Evolutionary conservation across 768 basidiomycete genomes (phyloP), one percentile per base, ranked within the genome.

Genomic region (Trametes elegans): DNA sequence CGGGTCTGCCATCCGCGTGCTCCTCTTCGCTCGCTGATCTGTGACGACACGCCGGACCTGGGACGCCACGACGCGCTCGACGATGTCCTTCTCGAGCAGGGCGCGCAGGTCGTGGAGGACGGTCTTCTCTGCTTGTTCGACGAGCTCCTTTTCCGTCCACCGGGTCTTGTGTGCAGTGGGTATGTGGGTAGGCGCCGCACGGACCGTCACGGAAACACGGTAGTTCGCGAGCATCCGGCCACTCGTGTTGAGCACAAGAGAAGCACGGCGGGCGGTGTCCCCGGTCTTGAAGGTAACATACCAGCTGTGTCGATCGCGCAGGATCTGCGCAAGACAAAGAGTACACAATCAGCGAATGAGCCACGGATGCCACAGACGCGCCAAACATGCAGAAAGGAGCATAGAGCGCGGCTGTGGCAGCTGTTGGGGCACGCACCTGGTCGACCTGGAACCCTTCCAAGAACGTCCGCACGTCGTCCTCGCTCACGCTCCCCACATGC

Each of bases 281-380:
- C 75, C 66, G 4, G 82, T 80, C 18, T 73, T 65, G 67, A 97
- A 98, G 3, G 92, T 88, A 59, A 94, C 79, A 65, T 93, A 95
- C 77, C 90, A 87, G 9, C 85, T 88, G 2, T 73, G 70, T 46
- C 80, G 78, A 66, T 89, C 88, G 58, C 82, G 80, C 2, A 93
- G 73, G 24, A 94, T 77, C 88, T 91, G 53, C 32, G 16, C 36
- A 21, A 8, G 7, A 31, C 14, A 26, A n/a, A 13, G 26, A 49
- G 49, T 28, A 50, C 32, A 43, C 1, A 18, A 29, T 46, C 9
- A 55, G 32, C n/a, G n/a, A n/a, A n/a, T n/a, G n/a, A n/a, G n/a
- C n/a, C n/a, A n/a, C n/a, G n/a, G n/a, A n/a, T n/a, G n/a, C n/a
- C n/a, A n/a, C n/a, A n/a, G n/a, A n/a, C n/a, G n/a, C n/a, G n/a